phyloP scores from a whole-genome alignment of 2,329 filamentous ascomycete genomes.

The Drechslera avenae region DNA sequence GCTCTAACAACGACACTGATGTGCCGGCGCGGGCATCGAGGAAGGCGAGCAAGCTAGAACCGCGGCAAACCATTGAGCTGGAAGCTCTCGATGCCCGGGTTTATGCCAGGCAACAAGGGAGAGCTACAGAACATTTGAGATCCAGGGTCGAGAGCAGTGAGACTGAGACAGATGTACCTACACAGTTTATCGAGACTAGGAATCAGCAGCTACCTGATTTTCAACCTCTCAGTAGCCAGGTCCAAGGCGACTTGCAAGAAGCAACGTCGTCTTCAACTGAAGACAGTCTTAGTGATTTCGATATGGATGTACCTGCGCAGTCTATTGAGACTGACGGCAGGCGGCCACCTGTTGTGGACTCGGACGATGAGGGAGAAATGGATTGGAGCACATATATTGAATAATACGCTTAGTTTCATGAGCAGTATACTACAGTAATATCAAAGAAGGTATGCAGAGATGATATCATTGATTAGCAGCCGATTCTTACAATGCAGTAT shows the following conservation, averaged over 20 bases:
- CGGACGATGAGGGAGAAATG: constrained; percentile 16
- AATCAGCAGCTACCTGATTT: too few relatives aligned
- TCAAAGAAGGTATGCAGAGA: too few relatives aligned
- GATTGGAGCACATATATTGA: constrained; percentile 14
- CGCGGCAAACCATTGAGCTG: constrained; percentile 20
- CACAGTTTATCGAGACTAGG: too few relatives aligned
- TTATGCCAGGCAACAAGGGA: constrained; percentile 32
- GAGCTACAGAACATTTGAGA: not conserved
- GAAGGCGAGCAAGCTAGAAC: not conserved
- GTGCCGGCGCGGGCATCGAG: not conserved
- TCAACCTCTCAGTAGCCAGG: not conserved
- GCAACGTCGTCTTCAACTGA: not conserved
- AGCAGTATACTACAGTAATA: too few relatives aligned
- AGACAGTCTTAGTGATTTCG: not conserved
- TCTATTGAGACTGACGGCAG: constrained; percentile 6
- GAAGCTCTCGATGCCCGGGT: constrained; percentile 23
- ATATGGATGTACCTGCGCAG: not conserved
- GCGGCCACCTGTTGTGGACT: not conserved
- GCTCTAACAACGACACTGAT: constrained; percentile 5
- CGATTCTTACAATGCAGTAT: too few relatives aligned
- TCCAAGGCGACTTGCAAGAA: not conserved
- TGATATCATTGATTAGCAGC: too few relatives aligned
- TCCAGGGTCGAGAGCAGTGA: not conserved
- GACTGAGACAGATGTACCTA: constrained; percentile 3
- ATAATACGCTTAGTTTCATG: not conserved